Base-by-base conservation (phyloP, 257 asterid genomes). In the Primulina tabacum region DNA sequence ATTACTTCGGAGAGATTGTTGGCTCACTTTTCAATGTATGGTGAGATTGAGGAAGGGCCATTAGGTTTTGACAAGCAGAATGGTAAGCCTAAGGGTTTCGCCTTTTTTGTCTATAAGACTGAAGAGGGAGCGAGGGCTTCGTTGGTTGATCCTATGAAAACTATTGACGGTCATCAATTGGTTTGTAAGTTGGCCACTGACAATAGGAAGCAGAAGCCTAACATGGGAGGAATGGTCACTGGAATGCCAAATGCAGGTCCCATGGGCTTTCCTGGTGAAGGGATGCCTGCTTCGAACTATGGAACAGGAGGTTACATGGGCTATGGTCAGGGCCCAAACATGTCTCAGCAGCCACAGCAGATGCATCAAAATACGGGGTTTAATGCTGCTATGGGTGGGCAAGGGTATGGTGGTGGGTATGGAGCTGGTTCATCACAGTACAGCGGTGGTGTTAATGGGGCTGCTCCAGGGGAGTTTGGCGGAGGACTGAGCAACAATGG, bases 1-100 rank as follows among this genome's bases (percentile, higher is more conserved):
- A 89, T 93, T 55, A 64, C 88, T 4, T 87, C 95, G 0, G 99
- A 93, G 81, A 87, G 90, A 79, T 43, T 93, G 69, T 78, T 93
- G 87, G 64, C 77, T 63, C 88, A 84, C 32, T 93, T 93, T 64
- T 77, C 97, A 0, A 85, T 76, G 76, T 93, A 77, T 38, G 97
- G 99, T 38, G 99, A 93, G 77, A 90, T 93, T 70, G 99, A 93
- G 86, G 99, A 93, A 75, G 99, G 99, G 64, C 99, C 97, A 0
- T 67, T 93, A 55, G 99, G 99, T 68, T 93, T 93, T 71, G 99
- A 93, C 79, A 93, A 93, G 85, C 99, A 93, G 86, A 82, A 89
- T 61, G 99, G 99, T 4, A 93, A 93, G 79, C 90, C 90, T 0
- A 90, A 88, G 64, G 99, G 99, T 7, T 93, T 93, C 67, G 99